Evolutionary conservation across 495 filamentous ascomycete genomes (phyloP).

Genomic region (Annulohypoxylon stygium): DNA sequence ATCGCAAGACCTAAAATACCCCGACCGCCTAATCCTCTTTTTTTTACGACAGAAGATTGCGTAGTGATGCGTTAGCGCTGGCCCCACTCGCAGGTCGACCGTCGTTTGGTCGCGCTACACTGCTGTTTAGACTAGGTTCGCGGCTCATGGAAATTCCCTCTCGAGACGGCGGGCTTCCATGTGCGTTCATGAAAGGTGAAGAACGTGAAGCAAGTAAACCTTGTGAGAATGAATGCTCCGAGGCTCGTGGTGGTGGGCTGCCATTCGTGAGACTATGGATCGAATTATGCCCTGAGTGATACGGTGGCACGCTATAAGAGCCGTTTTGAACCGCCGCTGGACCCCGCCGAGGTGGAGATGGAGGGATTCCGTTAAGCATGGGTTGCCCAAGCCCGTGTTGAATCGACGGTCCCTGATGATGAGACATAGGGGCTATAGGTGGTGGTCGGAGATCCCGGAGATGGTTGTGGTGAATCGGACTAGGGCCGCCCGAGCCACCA

Average conservation of each 20-base stretch:
- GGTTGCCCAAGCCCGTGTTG: conserved; percentile 59
- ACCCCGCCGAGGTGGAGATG: conserved; percentile 55
- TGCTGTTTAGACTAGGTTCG: conserved; percentile 48
- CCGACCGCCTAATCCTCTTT: not conserved
- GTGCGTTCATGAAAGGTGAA: conserved; percentile 50
- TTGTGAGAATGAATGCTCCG: conserved; percentile 53
- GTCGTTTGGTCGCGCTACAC: conserved; percentile 52
- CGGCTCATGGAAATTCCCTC: conserved; percentile 50
- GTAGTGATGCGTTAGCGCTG: conserved; percentile 80
- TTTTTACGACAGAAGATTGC: conserved; percentile 75
- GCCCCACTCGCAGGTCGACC: conserved; percentile 68
- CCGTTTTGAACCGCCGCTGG: conserved; percentile 40
- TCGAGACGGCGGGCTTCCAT: conserved; percentile 55
- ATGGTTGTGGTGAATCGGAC: conserved; percentile 57
- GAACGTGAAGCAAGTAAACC: conserved; percentile 54
- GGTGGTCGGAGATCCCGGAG: conserved; percentile 59
- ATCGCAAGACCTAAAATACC: conserved; percentile 21
- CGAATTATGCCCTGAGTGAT: conserved; percentile 51
- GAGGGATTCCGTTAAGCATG: conserved; percentile 57
- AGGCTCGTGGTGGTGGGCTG: conserved; percentile 49
- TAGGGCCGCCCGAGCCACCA: conserved; percentile 48
- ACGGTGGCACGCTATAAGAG: conserved; percentile 41
- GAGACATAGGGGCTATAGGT: conserved; percentile 54
- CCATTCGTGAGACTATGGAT: conserved; percentile 56
- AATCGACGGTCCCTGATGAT: conserved; percentile 51